Percentiles rank a stretch among this genome's conserved stretches.
These are phyloP conservation scores for Neofusicoccum kwambonambiense DNA, from an alignment of 2,329 filamentous ascomycete species.

Conservation along the genomic window DNA sequence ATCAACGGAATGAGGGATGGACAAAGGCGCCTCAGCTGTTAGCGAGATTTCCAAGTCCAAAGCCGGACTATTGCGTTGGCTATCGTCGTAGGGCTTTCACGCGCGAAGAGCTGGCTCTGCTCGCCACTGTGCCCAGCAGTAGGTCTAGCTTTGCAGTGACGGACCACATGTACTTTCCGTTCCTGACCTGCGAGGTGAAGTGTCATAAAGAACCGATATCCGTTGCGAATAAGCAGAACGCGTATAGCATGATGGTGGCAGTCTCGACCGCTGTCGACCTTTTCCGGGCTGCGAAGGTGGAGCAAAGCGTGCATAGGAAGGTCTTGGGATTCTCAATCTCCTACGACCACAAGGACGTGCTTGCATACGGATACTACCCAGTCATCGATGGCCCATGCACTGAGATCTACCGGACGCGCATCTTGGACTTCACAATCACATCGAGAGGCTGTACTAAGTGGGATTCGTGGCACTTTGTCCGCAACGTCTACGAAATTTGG, in stretches of 20 bases:
- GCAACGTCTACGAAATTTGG: background rate
- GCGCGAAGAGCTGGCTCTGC: too few species aligned
- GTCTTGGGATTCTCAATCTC: constrained; percentile 27
- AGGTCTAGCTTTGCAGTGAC: background rate
- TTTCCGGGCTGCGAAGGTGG: constrained; percentile 23
- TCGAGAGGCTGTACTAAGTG: too few species aligned
- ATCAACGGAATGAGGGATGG: too few species aligned
- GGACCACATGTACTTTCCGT: constrained; percentile 48
- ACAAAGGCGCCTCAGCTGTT: too few species aligned
- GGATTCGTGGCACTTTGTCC: background rate
- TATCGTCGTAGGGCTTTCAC: too few species aligned
- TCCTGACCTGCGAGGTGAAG: background rate
- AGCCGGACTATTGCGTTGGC: too few species aligned
- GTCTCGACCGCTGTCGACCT: constrained; percentile 24
- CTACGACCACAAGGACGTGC: constrained; percentile 23
- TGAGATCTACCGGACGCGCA: background rate
- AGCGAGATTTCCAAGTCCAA: too few species aligned
- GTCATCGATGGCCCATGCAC: background rate
- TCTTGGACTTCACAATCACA: background rate
- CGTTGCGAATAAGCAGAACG: constrained; percentile 31
- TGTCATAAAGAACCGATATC: constrained; percentile 26
- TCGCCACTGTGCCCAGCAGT: too few species aligned
- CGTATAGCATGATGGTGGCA: constrained; percentile 26
- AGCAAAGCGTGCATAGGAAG: constrained; percentile 24
- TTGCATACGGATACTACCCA: constrained; percentile 18